A percentile compares a stretch with the other conserved stretches of the same genome.
Evolutionary conservation across 768 basidiomycete genomes (phyloP).

Genomic region (Hygrocybe punicea): DNA sequence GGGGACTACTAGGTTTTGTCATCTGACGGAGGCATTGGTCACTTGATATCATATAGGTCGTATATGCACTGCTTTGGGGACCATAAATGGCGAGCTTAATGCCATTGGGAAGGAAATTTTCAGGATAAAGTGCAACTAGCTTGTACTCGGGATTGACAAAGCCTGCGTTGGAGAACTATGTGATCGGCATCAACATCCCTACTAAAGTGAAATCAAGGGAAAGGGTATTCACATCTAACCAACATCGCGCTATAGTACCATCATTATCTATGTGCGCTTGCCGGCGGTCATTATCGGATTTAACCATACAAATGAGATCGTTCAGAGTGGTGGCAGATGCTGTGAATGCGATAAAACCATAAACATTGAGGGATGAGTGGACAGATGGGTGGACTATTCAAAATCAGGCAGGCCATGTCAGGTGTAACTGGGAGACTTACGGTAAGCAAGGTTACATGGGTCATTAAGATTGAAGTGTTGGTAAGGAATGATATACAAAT

Average conservation of each 20-base stretch:
- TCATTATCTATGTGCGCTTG: conserved; percentile 12
- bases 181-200: too few relatives aligned
- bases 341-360: conserved; percentile 19
- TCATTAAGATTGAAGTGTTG: conserved; percentile 13
- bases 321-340: conserved; percentile 15
- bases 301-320: conserved; percentile 17
- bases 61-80: conserved; percentile 7
- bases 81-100: conserved; percentile 13
- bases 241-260: conserved; percentile 5
- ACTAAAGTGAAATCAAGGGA: too few relatives aligned
- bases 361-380: conserved; percentile 15
- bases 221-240: conserved; percentile 12
- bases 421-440: conserved; percentile 12
- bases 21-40: conserved; percentile 17
- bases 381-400: conserved; percentile 14
- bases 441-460: conserved; percentile 17
- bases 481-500: conserved; percentile 12
- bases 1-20: conserved; percentile 10
- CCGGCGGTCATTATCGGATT: conserved; percentile 18
- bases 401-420: conserved; percentile 9
- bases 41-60: conserved; percentile 10
- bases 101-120: conserved; percentile 20
- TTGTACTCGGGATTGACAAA: conserved; percentile 17
- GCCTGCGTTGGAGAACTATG: conserved; percentile 10
- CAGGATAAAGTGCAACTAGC: conserved; percentile 16